These are phyloP conservation scores for Sphagnurus paluster DNA, from an alignment of 1,284 basidiomycete genomes.

Conservation along the genomic window DNA sequence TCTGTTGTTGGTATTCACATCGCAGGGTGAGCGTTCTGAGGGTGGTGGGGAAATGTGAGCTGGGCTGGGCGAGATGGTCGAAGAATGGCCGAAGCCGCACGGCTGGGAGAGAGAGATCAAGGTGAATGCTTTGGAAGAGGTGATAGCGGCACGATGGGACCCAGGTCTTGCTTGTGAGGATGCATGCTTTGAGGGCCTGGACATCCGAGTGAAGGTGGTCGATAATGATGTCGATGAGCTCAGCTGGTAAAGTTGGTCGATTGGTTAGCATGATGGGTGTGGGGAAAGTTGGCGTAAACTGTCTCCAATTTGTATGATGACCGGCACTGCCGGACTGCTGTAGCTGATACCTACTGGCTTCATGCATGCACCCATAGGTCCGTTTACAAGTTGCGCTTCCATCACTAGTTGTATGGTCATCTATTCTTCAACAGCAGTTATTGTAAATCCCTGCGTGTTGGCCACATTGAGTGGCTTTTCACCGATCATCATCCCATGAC, in stretches of 20 bases:
- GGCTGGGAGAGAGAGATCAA: constrained; percentile 12
- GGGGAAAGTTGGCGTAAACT: too few relatives aligned
- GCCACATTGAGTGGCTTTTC: too few relatives aligned
- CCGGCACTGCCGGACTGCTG: too few relatives aligned
- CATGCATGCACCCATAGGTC: too few relatives aligned
- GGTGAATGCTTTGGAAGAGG: constrained; percentile 11
- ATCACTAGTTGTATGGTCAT: too few relatives aligned
- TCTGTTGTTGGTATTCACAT: constrained; percentile 2
- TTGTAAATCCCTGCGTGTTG: too few relatives aligned
- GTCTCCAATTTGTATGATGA: too few relatives aligned
- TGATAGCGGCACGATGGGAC: constrained; percentile 8
- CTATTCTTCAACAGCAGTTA: too few relatives aligned
- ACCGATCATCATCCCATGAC: too few relatives aligned
- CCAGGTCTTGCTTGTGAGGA: constrained; percentile 11
- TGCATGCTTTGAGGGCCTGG: constrained; percentile 6
- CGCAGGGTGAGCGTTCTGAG: constrained; percentile 6
- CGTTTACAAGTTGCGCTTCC: too few relatives aligned
- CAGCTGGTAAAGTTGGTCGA: background rate
- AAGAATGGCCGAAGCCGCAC: constrained; percentile 6
- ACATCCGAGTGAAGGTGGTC: constrained; percentile 14
- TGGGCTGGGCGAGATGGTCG: constrained; percentile 4
- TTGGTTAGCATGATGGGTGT: too few relatives aligned
- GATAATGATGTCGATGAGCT: constrained; percentile 14
- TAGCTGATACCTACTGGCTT: too few relatives aligned
- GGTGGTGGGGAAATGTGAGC: constrained; percentile 8